Percentiles rank a stretch among this genome's conserved stretches.
These are phyloP conservation scores for Wickerhamomyces bisporus DNA, from an alignment of 805 yeast species.

Conservation along the genomic window DNA sequence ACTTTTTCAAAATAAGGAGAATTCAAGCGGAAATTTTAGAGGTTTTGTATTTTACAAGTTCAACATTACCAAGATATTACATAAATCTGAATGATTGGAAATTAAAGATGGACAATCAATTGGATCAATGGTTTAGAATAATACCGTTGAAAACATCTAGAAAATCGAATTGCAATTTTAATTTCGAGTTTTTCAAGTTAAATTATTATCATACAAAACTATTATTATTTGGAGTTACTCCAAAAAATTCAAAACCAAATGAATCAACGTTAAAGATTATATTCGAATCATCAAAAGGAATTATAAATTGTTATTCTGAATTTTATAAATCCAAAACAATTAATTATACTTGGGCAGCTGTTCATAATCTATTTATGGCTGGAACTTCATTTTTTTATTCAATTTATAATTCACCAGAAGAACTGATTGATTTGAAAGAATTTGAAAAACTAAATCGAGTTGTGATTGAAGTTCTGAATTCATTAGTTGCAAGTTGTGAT, in stretches of 20 bases:
- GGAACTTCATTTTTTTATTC: constrained; percentile 81
- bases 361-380: constrained; percentile 83
- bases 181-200: constrained; percentile 60
- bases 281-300: constrained; percentile 58
- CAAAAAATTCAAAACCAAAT: constrained; percentile 53
- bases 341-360: constrained; percentile 91
- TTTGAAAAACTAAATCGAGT: constrained; percentile 44
- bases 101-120: constrained; percentile 38
- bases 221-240: constrained; percentile 72
- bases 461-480: constrained; percentile 53
- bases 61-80: constrained; percentile 65
- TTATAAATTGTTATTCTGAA: constrained; percentile 57
- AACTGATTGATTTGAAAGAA: constrained; percentile 39
- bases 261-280: constrained; percentile 51
- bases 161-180: constrained; percentile 71
- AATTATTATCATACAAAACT: constrained; percentile 75
- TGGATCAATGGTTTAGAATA: constrained; percentile 58
- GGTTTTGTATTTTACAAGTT: constrained; percentile 59
- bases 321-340: constrained; percentile 52
- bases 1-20: constrained; percentile 64
- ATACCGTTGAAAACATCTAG: constrained; percentile 49
- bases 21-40: constrained; percentile 76
- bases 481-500: constrained; percentile 65
- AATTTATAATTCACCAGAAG: constrained; percentile 61
- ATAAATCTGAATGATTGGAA: constrained; percentile 58